Percentiles rank a stretch among this genome's conserved stretches.
Evolutionary conservation across 352 stramenopile genomes (phyloP).

Genomic region (Pythium dissotocum): DNA sequence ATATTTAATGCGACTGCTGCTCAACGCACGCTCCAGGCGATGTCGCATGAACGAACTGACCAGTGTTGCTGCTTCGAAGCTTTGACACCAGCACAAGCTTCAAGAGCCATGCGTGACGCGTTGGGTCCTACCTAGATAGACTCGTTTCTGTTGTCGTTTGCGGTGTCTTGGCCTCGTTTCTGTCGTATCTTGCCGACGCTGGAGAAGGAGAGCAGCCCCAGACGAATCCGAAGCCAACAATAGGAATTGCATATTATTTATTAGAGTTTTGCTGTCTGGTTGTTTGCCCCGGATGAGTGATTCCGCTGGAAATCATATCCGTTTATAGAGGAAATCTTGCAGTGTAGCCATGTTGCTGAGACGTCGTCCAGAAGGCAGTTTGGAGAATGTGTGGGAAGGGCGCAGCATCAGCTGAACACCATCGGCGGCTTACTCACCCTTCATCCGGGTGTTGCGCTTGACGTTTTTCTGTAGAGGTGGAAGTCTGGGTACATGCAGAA

Average conservation of each 20-base stretch:
- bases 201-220: not conserved
- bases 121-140: not conserved
- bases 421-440: not conserved
- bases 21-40: not conserved
- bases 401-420: not conserved
- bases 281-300: too few relatives aligned
- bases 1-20: not conserved
- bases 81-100: not conserved
- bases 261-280: not conserved
- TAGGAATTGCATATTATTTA: too few relatives aligned
- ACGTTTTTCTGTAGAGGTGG: too few relatives aligned
- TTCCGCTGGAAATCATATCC: not conserved
- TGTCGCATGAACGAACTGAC: not conserved
- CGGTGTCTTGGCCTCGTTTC: not conserved
- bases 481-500: too few relatives aligned
- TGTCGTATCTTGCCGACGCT: not conserved
- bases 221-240: too few relatives aligned
- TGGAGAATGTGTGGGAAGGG: not conserved
- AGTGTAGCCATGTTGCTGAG: not conserved
- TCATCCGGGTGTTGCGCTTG: too few relatives aligned
- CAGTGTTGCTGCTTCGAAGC: not conserved
- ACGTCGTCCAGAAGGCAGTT: too few relatives aligned
- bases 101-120: not conserved
- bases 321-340: not conserved
- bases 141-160: not conserved